phyloP scores from a whole-genome alignment of 345 rosid species.

The Trapa incisa region DNA sequence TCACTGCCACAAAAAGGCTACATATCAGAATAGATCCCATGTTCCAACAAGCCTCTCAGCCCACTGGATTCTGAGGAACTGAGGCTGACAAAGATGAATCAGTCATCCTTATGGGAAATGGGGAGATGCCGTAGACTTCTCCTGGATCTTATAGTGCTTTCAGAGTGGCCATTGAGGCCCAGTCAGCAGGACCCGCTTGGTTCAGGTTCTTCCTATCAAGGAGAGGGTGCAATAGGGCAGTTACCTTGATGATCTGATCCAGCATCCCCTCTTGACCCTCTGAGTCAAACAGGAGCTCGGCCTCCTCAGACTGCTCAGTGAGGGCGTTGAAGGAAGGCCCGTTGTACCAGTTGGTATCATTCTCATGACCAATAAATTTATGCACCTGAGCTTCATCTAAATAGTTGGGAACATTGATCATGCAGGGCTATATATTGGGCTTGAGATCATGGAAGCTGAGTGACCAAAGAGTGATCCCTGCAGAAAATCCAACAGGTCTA shows the following conservation, averaged over 20 bases:
- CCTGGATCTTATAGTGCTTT: conserved; percentile 34
- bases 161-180: conserved; percentile 55
- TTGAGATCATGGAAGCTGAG: conserved; percentile 38
- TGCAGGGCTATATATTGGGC: conserved; percentile 53
- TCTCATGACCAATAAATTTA: conserved; percentile 51
- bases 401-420: conserved; percentile 53
- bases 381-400: conserved; percentile 30
- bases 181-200: conserved; percentile 22
- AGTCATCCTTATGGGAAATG: conserved; percentile 64
- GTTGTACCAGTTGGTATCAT: conserved; percentile 84
- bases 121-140: conserved; percentile 71
- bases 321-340: conserved; percentile 70
- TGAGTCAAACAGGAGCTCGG: conserved; percentile 57
- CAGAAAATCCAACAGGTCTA: conserved; percentile 45
- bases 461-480: conserved; percentile 45
- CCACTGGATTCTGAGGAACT: conserved; percentile 31
- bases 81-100: conserved; percentile 53
- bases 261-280: conserved; percentile 41
- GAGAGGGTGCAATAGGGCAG: conserved; percentile 7
- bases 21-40: conserved; percentile 64
- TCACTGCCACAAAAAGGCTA: conserved; percentile 57
- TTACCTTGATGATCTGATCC: conserved; percentile 16
- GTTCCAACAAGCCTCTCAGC: conserved; percentile 37
- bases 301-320: conserved; percentile 58
- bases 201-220: too few species aligned